These are phyloP conservation scores for Paecilomyces dactylethromorphus DNA, from an alignment of 2,329 filamentous ascomycete species.

Conservation along the genomic window DNA sequence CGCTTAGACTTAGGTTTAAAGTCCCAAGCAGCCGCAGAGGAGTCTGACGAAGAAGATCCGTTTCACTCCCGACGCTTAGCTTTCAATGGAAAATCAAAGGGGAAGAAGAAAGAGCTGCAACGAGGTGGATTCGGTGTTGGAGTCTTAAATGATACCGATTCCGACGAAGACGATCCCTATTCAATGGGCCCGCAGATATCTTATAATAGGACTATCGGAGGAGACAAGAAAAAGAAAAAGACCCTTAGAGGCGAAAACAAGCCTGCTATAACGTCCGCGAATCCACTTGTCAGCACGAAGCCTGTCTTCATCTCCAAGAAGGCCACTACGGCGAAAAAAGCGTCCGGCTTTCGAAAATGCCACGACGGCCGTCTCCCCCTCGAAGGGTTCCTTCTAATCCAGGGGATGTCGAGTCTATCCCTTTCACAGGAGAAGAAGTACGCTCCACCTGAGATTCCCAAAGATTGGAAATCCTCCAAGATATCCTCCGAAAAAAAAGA, in stretches of 20 bases:
- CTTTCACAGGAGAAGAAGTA: conserved; percentile 41
- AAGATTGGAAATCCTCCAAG: conserved; percentile 65
- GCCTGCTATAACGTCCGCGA: conserved; percentile 46
- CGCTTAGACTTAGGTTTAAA: conserved; percentile 19
- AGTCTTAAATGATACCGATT: conserved; percentile 84
- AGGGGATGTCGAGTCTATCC: conserved; percentile 42
- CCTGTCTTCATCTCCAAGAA: conserved; percentile 74
- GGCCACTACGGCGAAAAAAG: conserved; percentile 33
- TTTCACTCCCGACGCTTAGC: conserved; percentile 30
- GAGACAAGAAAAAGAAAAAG: conserved; percentile 71
- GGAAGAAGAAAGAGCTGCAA: conserved; percentile 52
- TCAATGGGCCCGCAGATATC: conserved; percentile 85
- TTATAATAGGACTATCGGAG: conserved; percentile 75
- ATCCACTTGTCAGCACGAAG: conserved; percentile 58
- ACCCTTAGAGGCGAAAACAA: conserved; percentile 20
- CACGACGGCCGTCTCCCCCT: conserved; percentile 76
- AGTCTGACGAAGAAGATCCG: conserved; percentile 25
- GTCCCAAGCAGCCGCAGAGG: conserved; percentile 16
- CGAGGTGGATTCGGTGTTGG: conserved; percentile 77
- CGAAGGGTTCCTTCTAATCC: conserved; percentile 70
- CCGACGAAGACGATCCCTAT: conserved; percentile 92
- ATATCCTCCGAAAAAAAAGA: conserved; percentile 28
- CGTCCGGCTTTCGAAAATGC: conserved; percentile 58
- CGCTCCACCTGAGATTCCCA: conserved; percentile 36
- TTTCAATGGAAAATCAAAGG: conserved; percentile 28